phyloP scores from a whole-genome alignment of 1,284 basidiomycete species.

The Puccinia coronata region DNA sequence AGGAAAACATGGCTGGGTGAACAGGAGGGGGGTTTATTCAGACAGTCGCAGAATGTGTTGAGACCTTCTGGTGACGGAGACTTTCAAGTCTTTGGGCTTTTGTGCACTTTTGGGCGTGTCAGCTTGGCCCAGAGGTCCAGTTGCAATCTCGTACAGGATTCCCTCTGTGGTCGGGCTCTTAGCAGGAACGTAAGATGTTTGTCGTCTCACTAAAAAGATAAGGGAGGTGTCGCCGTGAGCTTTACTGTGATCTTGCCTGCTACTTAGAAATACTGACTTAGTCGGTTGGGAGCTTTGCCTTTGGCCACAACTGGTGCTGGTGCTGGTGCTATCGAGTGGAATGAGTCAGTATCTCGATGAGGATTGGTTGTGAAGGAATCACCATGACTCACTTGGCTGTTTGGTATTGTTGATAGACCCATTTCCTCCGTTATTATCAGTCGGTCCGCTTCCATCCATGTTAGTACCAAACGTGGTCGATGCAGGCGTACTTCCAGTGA shows the following conservation, averaged over 20 bases:
- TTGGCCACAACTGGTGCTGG: not conserved
- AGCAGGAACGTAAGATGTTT: not conserved
- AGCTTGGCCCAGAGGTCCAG: constrained; percentile 47
- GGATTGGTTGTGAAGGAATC: no score
- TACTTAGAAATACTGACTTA: not conserved
- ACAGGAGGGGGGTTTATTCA: no score
- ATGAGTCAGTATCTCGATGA: not conserved
- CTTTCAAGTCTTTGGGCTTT: not conserved
- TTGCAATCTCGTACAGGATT: constrained; percentile 23
- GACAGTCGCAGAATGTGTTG: not conserved
- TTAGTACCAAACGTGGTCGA: constrained; percentile 37
- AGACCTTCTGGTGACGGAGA: not conserved
- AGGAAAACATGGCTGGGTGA: no score
- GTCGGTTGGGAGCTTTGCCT: not conserved
- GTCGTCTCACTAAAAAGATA: constrained; percentile 4
- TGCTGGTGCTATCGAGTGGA: not conserved
- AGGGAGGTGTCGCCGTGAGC: not conserved
- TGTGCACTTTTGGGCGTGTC: constrained; percentile 31
- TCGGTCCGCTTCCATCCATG: constrained; percentile 15
- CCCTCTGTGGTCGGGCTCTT: constrained; percentile 30
- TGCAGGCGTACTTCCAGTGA: constrained; percentile 1
- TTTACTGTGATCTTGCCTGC: not conserved
- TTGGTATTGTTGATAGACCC: not conserved
- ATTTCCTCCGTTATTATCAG: constrained; percentile 35
- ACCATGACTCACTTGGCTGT: not conserved